phyloP scores from a whole-genome alignment of 2,329 filamentous ascomycete species.

The Phaeomoniella chlamydospora region DNA sequence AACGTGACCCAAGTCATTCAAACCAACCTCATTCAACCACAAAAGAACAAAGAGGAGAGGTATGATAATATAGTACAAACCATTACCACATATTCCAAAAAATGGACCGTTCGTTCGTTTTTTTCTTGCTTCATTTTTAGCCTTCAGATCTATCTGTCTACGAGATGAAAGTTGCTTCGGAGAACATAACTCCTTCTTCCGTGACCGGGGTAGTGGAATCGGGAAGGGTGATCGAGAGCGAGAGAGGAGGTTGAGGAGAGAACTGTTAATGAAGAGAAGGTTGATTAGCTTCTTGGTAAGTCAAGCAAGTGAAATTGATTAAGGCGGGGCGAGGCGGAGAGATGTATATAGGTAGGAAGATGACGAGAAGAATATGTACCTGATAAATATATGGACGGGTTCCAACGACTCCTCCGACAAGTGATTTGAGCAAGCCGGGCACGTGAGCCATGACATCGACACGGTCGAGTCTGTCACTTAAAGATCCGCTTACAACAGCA shows the following conservation, averaged over 20 bases:
- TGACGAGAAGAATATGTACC: constrained; percentile 32
- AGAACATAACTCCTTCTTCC: constrained; percentile 68
- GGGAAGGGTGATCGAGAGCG: constrained; percentile 72
- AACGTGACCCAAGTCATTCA: no score
- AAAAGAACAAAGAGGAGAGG: no score
- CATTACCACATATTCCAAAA: no score
- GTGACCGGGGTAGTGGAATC: constrained; percentile 55
- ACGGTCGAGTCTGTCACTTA: constrained; percentile 60
- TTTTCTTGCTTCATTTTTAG: no score
- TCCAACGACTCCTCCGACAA: constrained; percentile 75
- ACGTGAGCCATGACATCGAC: constrained; percentile 96
- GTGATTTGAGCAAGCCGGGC: constrained; percentile 85
- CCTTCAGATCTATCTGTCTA: no score
- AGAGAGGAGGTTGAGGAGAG: constrained; percentile 48
- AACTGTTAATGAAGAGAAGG: constrained; percentile 41
- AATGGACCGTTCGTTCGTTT: no score
- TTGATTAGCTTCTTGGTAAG: constrained; percentile 13
- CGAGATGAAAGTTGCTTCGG: constrained; percentile 93
- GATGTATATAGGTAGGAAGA: neutral
- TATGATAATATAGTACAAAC: no score
- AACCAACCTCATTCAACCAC: no score
- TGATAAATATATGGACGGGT: constrained; percentile 98
- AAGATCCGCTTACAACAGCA: constrained; percentile 52
- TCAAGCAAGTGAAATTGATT: constrained; percentile 2
- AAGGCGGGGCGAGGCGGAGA: neutral